phyloP scores from a whole-genome alignment of 257 asterid species.

The Cynanchum wilfordii region DNA sequence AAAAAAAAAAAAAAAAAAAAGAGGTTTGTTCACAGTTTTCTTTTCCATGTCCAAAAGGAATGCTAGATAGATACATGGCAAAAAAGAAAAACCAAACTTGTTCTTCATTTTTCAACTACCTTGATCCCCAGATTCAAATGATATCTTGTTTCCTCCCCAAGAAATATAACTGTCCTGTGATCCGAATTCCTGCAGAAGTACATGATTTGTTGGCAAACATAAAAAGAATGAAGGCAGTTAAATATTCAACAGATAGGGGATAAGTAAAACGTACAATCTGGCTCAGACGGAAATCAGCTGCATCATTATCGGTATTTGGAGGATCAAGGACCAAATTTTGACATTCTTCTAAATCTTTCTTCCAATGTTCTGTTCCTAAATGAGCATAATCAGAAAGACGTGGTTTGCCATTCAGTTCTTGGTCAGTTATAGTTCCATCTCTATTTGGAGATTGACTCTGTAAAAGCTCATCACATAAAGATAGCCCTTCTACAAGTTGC shows the following conservation, averaged over 20 bases:
- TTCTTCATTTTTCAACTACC: conserved; percentile 10
- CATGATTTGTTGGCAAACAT: conserved; percentile 12
- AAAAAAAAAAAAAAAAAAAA: background rate
- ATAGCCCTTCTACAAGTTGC: conserved; percentile 84
- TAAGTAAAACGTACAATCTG: conserved; percentile 54
- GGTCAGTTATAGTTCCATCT: conserved; percentile 38
- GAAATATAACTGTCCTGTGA: conserved; percentile 85
- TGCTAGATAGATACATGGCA: too few species aligned
- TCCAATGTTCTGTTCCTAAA: conserved; percentile 65
- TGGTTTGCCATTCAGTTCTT: conserved; percentile 34
- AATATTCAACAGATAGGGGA: background rate
- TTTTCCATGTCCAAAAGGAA: background rate
- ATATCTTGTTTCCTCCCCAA: conserved; percentile 63
- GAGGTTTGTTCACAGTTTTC: background rate
- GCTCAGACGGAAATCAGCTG: conserved; percentile 77
- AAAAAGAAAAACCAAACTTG: background rate
- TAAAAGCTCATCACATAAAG: conserved; percentile 71
- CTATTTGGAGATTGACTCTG: conserved; percentile 86
- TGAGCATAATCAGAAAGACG: conserved; percentile 65
- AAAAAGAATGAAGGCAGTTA: background rate
- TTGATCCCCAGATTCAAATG: conserved; percentile 27
- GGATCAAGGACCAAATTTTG: conserved; percentile 52
- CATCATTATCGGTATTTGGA: conserved; percentile 48
- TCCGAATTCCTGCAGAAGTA: conserved; percentile 54
- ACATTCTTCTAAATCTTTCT: conserved; percentile 83